Base-by-base conservation (phyloP, 208 protist species). In the Trypanosoma caninum region DNA sequence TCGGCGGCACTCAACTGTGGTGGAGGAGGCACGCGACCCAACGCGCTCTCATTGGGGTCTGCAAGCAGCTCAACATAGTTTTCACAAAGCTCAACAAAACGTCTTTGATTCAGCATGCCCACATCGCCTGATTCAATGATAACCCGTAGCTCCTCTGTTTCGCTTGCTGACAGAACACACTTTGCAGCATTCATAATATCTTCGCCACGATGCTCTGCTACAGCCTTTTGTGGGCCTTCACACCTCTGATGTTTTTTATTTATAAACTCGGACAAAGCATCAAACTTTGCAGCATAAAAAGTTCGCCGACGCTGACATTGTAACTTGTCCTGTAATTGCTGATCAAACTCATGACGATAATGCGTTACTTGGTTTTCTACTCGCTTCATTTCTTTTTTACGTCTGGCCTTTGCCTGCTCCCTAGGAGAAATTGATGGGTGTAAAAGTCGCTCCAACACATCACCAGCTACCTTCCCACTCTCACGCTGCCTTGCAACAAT, bases 251-350 rank as follows among this genome's bases (percentile, higher is more conserved):
- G 28, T 1, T 60, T 27, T 25, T 59, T 52, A 25, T 55, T 54
- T 16, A 62, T 48, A 23, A 23, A 2, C 9, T 59, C 34, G 10
- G 68, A 63, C 2, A 94, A 41, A 4, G 67, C 67, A 20, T 71
- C 56, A 68, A 76, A 94, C 60, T 94, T 94, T 23, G 78, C 76
- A 1, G 51, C 38, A 16, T 91, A 63, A 18, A 89, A 48, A 6
- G 70, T 46, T 37, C 67, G 72, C 50, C 65, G 46, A 65, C 74
- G 69, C 40, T 90, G 74, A 38, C 66, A 35, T 42, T 78, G 55
- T 5, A 93, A 65, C 9, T 47, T 53, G 0, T 41, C 16, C 58
- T 52, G 55, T 65, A 76, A 20, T 62, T 55, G 33, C 72, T 42
- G 28, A 65, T 76, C 40, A 68, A 59, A 59, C 31, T 59, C 30